These are phyloP conservation scores for Coemansia sp. DNA, from an alignment of 192 early-diverging fungal species.

Conservation along the genomic window DNA sequence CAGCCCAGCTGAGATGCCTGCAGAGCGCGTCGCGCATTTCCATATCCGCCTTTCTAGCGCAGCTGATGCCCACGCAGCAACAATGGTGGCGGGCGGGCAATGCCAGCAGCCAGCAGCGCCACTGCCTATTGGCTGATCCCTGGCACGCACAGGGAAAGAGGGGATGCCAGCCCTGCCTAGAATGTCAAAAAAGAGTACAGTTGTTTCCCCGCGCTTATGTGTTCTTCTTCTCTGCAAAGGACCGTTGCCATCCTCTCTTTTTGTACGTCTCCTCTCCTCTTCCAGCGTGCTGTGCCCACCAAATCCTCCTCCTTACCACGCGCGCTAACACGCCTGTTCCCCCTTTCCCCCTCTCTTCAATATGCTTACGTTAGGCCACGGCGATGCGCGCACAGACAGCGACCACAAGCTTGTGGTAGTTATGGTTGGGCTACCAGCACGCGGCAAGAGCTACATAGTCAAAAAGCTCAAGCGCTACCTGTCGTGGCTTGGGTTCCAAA, in stretches of 20 bases:
- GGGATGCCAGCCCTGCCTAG: neutral
- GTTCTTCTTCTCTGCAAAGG: slow-evolving; percentile 1
- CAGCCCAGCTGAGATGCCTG: neutral
- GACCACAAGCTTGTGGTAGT: slow-evolving; percentile 91
- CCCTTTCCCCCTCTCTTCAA: neutral
- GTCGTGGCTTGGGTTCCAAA: slow-evolving; percentile 76
- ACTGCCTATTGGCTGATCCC: slow-evolving; percentile 1
- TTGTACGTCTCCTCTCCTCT: neutral
- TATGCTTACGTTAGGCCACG: slow-evolving; percentile 47
- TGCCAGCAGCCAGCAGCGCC: slow-evolving; percentile 6
- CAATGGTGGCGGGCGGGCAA: neutral
- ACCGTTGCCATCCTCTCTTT: neutral
- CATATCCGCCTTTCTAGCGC: slow-evolving; percentile 1
- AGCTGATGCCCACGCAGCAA: neutral
- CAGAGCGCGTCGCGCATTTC: neutral
- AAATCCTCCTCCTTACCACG: neutral
- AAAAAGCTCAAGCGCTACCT: slow-evolving; percentile 93
- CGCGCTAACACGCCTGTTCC: neutral
- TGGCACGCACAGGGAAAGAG: neutral
- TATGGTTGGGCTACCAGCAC: slow-evolving; percentile 94
- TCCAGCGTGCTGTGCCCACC: neutral
- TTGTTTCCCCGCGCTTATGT: neutral
- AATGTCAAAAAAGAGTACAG: neutral
- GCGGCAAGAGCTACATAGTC: slow-evolving; percentile 94
- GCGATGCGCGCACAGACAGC: slow-evolving; percentile 59